Conservation (phyloP, 345 rosid genomes). For the Rhizophora apiculata region DNA sequence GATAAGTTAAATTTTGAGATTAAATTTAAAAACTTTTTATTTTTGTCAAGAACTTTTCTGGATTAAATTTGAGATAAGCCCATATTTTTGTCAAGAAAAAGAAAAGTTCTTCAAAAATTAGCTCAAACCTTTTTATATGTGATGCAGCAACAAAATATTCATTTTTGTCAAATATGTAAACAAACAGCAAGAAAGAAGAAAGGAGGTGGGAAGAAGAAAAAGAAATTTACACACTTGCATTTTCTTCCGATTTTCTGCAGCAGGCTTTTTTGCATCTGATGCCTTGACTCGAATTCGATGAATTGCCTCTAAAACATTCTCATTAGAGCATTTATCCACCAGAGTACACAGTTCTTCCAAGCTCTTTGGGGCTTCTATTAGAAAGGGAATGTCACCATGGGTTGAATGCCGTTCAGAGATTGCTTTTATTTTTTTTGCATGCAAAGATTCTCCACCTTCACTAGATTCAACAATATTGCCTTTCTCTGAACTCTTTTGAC, state of each 20-base stretch:
- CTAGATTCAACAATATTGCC: conserved; percentile 24
- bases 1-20: too few species aligned
- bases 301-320: conserved; percentile 44
- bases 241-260: conserved; percentile 91
- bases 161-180: neutral
- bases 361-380: conserved; percentile 72
- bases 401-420: conserved; percentile 27
- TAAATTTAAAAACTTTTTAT: too few species aligned
- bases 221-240: conserved; percentile 57
- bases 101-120: too few species aligned
- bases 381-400: conserved; percentile 52
- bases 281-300: conserved; percentile 50
- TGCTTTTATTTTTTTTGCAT: conserved; percentile 25
- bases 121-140: too few species aligned
- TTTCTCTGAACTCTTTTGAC: conserved; percentile 33
- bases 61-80: too few species aligned
- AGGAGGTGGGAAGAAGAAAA: neutral
- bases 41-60: too few species aligned
- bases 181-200: neutral
- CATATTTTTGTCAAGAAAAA: too few species aligned
- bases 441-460: conserved; percentile 15
- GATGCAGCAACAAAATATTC: too few species aligned
- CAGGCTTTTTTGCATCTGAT: conserved; percentile 65
- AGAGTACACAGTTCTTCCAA: conserved; percentile 66
- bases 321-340: conserved; percentile 51